phyloP scores from a whole-genome alignment of 1,284 basidiomycete species.

The Amylostereum areolatum region DNA sequence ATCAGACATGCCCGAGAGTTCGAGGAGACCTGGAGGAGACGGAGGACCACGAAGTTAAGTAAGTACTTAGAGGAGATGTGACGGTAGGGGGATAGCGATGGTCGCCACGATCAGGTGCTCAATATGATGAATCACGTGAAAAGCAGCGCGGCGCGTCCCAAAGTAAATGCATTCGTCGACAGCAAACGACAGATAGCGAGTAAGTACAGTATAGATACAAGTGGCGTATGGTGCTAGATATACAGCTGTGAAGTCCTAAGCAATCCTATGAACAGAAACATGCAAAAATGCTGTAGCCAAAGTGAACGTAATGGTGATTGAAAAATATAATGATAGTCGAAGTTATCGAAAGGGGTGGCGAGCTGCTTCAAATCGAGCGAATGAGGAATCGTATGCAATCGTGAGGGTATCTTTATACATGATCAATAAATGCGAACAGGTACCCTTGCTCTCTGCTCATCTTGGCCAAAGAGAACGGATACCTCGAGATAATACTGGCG shows the following conservation, averaged over 20 bases:
- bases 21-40: too few relatives aligned
- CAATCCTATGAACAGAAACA: not conserved
- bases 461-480: conserved; percentile 56
- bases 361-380: not conserved
- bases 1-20: conserved; percentile 34
- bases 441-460: conserved; percentile 52
- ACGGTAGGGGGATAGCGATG: too few relatives aligned
- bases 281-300: not conserved
- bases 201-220: too few relatives aligned
- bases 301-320: conserved; percentile 1
- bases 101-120: too few relatives aligned
- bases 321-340: conserved; percentile 3
- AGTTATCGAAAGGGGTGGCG: conserved; percentile 2
- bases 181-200: too few relatives aligned
- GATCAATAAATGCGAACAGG: conserved; percentile 50
- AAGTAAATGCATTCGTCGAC: too few relatives aligned
- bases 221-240: too few relatives aligned
- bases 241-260: too few relatives aligned
- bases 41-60: too few relatives aligned
- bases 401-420: not conserved
- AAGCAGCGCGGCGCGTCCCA: too few relatives aligned
- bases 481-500: conserved; percentile 63
- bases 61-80: too few relatives aligned
- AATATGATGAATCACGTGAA: too few relatives aligned
- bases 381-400: not conserved